Evolutionary conservation across 306 rosid genomes (phyloP).

Genomic region (Dicorynia guianensis): DNA sequence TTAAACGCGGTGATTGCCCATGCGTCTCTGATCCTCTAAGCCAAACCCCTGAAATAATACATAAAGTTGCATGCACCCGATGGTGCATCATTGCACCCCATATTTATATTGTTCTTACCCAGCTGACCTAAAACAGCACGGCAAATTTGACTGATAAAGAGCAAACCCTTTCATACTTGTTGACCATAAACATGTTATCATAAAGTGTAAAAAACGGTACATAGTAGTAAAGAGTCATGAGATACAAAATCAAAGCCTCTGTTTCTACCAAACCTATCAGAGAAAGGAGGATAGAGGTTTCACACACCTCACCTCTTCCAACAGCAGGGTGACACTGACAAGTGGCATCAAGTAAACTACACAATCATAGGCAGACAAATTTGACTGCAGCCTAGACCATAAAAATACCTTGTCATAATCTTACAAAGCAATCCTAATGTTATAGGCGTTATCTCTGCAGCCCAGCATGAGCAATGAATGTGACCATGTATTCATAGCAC

Average conservation of each 20-base stretch:
- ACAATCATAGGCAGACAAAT: not conserved
- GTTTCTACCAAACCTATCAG: not conserved
- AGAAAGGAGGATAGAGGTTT: not conserved
- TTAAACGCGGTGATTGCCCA: no score
- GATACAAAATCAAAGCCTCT: not conserved
- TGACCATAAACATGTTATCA: not conserved
- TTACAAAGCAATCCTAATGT: not conserved
- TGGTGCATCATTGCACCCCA: no score
- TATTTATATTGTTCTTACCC: no score
- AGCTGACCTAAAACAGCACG: no score
- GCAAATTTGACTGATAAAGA: no score
- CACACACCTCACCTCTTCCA: not conserved
- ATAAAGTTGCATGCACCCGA: no score
- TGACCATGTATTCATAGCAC: no score
- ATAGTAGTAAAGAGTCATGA: not conserved
- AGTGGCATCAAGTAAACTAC: constrained; percentile 20
- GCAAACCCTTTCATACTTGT: no score
- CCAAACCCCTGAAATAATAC: no score
- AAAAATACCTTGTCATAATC: constrained; percentile 12
- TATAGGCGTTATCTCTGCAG: no score
- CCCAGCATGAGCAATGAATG: not conserved
- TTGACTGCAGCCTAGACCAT: not conserved
- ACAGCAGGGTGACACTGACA: not conserved
- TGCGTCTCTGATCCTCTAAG: no score
- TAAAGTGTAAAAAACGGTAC: constrained; percentile 1